Percentiles rank a stretch among this genome's conserved stretches.
These are phyloP conservation scores for Phytophthora parvispora DNA, from an alignment of 352 stramenopile species.

Conservation along the genomic window DNA sequence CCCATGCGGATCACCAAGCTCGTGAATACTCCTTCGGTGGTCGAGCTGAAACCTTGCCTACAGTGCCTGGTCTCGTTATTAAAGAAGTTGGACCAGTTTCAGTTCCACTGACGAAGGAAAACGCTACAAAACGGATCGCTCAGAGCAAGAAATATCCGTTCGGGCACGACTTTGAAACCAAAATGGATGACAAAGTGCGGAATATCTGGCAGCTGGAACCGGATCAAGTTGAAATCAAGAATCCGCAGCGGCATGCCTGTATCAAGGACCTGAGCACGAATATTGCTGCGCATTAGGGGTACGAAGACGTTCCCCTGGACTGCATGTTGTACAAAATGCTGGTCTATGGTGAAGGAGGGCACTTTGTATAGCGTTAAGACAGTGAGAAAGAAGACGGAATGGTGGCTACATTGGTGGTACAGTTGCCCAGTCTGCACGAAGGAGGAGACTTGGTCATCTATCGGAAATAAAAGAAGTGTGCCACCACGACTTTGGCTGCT, in stretches of 20 bases:
- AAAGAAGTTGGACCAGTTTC: neutral
- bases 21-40: neutral
- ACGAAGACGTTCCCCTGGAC: neutral
- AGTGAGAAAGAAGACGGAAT: slow-evolving; percentile 60
- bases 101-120: neutral
- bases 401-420: slow-evolving; percentile 55
- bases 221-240: neutral
- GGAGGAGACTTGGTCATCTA: slow-evolving; percentile 27
- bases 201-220: neutral
- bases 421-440: slow-evolving; percentile 31
- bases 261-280: neutral
- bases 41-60: neutral
- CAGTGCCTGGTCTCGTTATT: neutral
- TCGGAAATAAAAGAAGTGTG: neutral
- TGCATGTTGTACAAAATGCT: neutral
- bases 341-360: neutral
- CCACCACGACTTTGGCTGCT: slow-evolving; percentile 18
- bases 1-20: neutral
- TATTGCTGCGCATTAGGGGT: neutral
- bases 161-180: neutral
- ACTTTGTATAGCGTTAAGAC: slow-evolving; percentile 48
- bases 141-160: neutral
- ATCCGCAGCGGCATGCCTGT: neutral
- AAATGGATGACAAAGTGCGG: neutral
- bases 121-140: neutral